A percentile compares a stretch with the other conserved stretches of the same genome.
Evolutionary conservation across 2,329 filamentous ascomycete species (phyloP).

Genomic region (Pseudocercospora fijiensis): DNA sequence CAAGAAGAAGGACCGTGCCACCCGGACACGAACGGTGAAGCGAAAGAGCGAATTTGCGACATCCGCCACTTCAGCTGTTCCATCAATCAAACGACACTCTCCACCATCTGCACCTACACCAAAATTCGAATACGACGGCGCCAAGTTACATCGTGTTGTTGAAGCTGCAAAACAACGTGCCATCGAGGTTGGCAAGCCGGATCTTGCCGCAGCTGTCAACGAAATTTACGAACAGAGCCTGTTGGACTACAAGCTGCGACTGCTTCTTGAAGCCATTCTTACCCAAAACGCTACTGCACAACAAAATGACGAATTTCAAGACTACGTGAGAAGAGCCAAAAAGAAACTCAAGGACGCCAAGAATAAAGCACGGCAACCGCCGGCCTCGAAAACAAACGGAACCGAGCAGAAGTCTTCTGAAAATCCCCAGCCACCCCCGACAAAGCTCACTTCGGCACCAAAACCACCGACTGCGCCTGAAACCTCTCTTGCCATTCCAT

Average conservation of each 20-base stretch:
- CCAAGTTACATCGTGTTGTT: constrained; percentile 38
- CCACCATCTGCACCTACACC: constrained; percentile 14
- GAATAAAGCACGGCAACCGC: constrained; percentile 36
- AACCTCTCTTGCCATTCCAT: constrained; percentile 29
- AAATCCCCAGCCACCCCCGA: constrained; percentile 20
- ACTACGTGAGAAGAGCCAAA: constrained; percentile 46
- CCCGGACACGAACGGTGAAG: constrained; percentile 28
- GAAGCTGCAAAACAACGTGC: constrained; percentile 47
- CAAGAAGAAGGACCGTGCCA: constrained; percentile 37
- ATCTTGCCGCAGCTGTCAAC: constrained; percentile 44
- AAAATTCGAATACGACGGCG: constrained; percentile 25
- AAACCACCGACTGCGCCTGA: constrained; percentile 9
- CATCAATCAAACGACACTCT: constrained; percentile 7
- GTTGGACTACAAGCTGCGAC: constrained; percentile 39
- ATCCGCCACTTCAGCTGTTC: constrained; percentile 22
- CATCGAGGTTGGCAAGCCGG: constrained; percentile 39
- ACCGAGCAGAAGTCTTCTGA: constrained; percentile 29
- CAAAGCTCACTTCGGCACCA: constrained; percentile 23
- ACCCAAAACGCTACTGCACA: constrained; percentile 41
- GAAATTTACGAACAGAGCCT: constrained; percentile 46
- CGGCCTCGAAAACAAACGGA: constrained; percentile 35
- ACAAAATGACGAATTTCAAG: constrained; percentile 45
- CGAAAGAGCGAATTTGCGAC: constrained; percentile 28
- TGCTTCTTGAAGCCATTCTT: constrained; percentile 47
- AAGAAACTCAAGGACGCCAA: constrained; percentile 39